These are phyloP conservation scores for Tricharina praecox DNA, from an alignment of 495 filamentous ascomycete genomes.

Conservation along the genomic window DNA sequence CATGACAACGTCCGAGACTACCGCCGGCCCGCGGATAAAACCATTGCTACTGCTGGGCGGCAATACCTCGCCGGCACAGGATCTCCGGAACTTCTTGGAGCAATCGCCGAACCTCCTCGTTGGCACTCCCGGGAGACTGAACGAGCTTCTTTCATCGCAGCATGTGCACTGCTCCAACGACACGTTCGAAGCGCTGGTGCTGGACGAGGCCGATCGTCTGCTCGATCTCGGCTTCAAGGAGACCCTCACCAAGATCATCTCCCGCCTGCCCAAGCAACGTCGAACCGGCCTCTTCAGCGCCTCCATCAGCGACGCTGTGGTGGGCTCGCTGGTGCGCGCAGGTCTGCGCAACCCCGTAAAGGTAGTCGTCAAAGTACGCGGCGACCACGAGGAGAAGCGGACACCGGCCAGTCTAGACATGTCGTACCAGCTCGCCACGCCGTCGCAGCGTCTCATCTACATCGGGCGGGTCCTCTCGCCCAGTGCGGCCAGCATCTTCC, in stretches of 20 bases:
- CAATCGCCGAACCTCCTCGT: constrained; percentile 72
- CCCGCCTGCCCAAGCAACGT: constrained; percentile 75
- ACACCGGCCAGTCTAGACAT: constrained; percentile 86
- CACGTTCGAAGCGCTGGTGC: constrained; percentile 72
- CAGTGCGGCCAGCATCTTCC: constrained; percentile 33
- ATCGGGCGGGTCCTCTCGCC: constrained; percentile 51
- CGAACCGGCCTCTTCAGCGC: constrained; percentile 90
- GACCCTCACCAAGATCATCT: constrained; percentile 69
- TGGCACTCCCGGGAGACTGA: constrained; percentile 71
- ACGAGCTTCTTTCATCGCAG: constrained; percentile 75
- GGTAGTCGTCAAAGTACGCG: constrained; percentile 66
- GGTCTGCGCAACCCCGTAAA: constrained; percentile 88
- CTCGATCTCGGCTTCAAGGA: constrained; percentile 92
- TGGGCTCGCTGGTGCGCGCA: constrained; percentile 80
- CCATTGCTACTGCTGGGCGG: constrained; percentile 86
- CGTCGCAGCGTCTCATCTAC: constrained; percentile 59
- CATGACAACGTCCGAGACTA: constrained; percentile 31
- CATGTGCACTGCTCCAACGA: constrained; percentile 80
- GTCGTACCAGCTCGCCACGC: constrained; percentile 60
- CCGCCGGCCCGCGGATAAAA: constrained; percentile 34
- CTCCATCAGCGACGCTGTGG: constrained; percentile 66
- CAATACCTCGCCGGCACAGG: constrained; percentile 62
- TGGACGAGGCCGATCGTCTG: constrained; percentile 87
- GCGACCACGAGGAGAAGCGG: constrained; percentile 57
- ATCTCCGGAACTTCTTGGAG: constrained; percentile 64